Conservation (phyloP, 805 yeast genomes). For the Hanseniaspora lachancei region DNA sequence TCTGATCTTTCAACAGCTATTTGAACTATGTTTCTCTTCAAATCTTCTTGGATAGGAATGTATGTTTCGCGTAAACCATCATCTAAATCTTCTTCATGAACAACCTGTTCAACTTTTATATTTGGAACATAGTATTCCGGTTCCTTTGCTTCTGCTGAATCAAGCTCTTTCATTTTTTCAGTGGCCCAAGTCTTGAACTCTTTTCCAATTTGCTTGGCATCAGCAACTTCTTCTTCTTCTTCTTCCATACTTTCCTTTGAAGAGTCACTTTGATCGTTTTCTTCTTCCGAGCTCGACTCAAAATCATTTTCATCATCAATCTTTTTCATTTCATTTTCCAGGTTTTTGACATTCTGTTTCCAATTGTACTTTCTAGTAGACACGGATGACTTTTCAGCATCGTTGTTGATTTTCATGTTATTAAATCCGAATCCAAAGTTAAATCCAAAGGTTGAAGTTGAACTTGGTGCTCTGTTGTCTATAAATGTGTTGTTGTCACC, state of each 20-base stretch:
- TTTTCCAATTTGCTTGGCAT: constrained; percentile 37
- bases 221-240: constrained; percentile 22
- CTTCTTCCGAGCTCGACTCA: constrained; percentile 26
- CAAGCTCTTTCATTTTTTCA: constrained; percentile 48
- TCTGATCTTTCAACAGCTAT: constrained; percentile 56
- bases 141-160: constrained; percentile 53
- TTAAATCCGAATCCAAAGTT: constrained; percentile 63
- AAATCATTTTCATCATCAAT: constrained; percentile 54
- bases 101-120: constrained; percentile 40
- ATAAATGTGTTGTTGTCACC: constrained; percentile 33
- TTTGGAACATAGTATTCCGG: constrained; percentile 41
- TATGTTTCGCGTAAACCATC: constrained; percentile 55
- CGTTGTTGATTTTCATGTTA: constrained; percentile 33
- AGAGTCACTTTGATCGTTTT: constrained; percentile 8
- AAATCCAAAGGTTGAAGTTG: constrained; percentile 34
- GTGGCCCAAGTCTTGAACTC: constrained; percentile 86
- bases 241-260: constrained; percentile 24
- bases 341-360: constrained; percentile 44
- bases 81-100: constrained; percentile 58
- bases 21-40: constrained; percentile 45
- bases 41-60: constrained; percentile 42
- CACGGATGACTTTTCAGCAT: constrained; percentile 4
- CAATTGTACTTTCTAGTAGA: constrained; percentile 56
- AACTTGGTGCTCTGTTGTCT: constrained; percentile 54
- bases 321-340: constrained; percentile 33